These are phyloP conservation scores for Pyrrhoderma noxium DNA, from an alignment of 1,284 basidiomycete species.

Conservation along the genomic window DNA sequence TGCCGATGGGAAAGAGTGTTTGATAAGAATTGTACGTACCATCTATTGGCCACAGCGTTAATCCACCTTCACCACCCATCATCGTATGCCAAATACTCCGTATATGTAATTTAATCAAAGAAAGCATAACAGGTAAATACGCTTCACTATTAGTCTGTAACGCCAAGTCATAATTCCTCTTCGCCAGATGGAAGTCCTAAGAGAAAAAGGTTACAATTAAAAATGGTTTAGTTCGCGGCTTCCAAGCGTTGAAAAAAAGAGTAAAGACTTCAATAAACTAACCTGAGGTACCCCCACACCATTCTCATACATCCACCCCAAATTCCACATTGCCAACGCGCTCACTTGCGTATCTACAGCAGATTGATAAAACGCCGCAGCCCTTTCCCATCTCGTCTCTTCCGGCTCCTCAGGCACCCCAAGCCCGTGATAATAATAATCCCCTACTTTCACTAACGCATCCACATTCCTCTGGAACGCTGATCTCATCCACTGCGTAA, in stretches of 20 bases:
- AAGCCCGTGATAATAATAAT: constrained; percentile 89
- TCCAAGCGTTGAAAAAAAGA: not conserved
- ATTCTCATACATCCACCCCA: constrained; percentile 99
- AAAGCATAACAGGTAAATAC: constrained; percentile 80
- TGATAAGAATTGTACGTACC: constrained; percentile 30
- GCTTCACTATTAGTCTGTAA: constrained; percentile 84
- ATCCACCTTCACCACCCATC: constrained; percentile 57
- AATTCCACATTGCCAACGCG: constrained; percentile 95
- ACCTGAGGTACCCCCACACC: constrained; percentile 86
- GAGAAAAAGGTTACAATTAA: not conserved
- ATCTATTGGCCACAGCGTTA: constrained; percentile 56
- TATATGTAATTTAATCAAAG: constrained; percentile 76
- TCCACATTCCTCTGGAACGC: constrained; percentile 93
- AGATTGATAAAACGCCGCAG: constrained; percentile 88
- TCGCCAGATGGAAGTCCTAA: constrained; percentile 94
- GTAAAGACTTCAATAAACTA: constrained; percentile 18
- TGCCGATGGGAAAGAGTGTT: too few species aligned
- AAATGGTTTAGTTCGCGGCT: not conserved
- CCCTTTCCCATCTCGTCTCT: constrained; percentile 69
- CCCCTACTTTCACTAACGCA: constrained; percentile 92
- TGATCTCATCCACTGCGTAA: constrained; percentile 92
- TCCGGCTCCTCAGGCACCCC: constrained; percentile 63
- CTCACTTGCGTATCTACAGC: constrained; percentile 87
- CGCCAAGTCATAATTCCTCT: constrained; percentile 91
- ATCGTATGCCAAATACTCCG: constrained; percentile 81